A percentile compares a stretch with the other conserved stretches of the same genome.
These are phyloP conservation scores for Tolypocladium endophyticum DNA, from an alignment of 2,329 filamentous ascomycete species.

Conservation along the genomic window DNA sequence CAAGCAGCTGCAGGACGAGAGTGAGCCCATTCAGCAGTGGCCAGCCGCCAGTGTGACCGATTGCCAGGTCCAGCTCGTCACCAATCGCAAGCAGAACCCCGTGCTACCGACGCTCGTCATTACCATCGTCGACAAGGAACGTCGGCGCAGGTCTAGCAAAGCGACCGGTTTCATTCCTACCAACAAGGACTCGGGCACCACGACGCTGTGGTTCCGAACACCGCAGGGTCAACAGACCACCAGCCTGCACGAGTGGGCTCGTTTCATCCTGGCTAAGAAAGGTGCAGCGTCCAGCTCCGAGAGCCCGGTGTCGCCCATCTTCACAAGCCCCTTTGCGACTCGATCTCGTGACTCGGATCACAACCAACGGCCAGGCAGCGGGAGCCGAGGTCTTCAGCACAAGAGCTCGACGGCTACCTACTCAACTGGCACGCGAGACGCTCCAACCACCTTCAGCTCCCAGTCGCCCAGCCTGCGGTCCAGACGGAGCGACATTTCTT, in stretches of 20 bases:
- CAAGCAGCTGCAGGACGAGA: constrained; percentile 29
- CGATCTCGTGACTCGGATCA: constrained; percentile 31
- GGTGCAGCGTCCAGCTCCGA: constrained; percentile 33
- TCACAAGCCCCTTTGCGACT: constrained; percentile 41
- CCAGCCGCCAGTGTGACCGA: constrained; percentile 40
- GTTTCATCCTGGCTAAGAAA: constrained; percentile 37
- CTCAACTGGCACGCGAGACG: constrained; percentile 35
- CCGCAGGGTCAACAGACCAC: constrained; percentile 38
- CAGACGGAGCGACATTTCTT: constrained; percentile 52
- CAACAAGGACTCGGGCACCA: constrained; percentile 37
- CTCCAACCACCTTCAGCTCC: constrained; percentile 41
- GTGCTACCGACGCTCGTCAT: constrained; percentile 49
- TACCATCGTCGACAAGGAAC: constrained; percentile 47
- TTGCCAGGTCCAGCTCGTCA: constrained; percentile 47
- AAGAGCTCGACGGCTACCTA: constrained; percentile 38
- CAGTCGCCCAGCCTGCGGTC: constrained; percentile 52
- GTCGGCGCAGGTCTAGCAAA: constrained; percentile 54
- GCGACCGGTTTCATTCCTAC: constrained; percentile 43
- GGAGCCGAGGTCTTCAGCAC: constrained; percentile 30
- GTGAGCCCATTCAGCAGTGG: constrained; percentile 43
- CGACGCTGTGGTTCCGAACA: constrained; percentile 46
- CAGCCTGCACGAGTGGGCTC: constrained; percentile 49
- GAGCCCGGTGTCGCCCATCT: constrained; percentile 42
- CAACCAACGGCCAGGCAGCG: constrained; percentile 32
- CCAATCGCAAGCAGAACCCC: constrained; percentile 52